Conservation (phyloP, 257 asterid species). For the Fraxinus pennsylvanica region DNA sequence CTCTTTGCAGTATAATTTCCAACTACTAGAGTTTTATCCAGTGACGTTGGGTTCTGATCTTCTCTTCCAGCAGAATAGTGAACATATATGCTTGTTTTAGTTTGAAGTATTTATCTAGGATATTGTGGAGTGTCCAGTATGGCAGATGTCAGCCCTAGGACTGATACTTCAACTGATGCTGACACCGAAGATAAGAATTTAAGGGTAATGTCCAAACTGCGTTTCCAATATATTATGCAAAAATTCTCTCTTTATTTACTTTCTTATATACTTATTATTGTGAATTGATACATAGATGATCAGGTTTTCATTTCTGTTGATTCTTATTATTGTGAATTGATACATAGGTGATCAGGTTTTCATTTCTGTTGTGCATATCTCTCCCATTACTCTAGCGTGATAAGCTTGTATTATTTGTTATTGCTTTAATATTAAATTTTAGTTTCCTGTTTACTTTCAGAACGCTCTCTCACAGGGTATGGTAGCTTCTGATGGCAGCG, state of each 20-base stretch:
- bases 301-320: too few species aligned
- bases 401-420: conserved; percentile 10
- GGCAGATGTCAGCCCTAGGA: conserved; percentile 86
- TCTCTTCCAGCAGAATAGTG: conserved; percentile 28
- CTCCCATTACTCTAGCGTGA: not conserved
- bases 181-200: conserved; percentile 81
- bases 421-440: conserved; percentile 16
- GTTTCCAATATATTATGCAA: not conserved
- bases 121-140: conserved; percentile 44
- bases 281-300: too few species aligned
- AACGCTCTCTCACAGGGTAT: conserved; percentile 48
- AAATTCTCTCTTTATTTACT: not conserved
- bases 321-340: not conserved
- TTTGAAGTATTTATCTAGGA: conserved; percentile 28
- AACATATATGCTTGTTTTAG: conserved; percentile 21
- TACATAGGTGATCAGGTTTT: too few species aligned
- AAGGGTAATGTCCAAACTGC: conserved; percentile 45
- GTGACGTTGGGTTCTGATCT: conserved; percentile 15
- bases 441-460: conserved; percentile 56
- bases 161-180: conserved; percentile 91
- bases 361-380: not conserved
- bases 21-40: not conserved
- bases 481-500: conserved; percentile 92
- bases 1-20: conserved; percentile 18
- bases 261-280: not conserved